These are phyloP conservation scores for Colletotrichum lentis DNA, from an alignment of 2,329 filamentous ascomycete genomes.

Conservation along the genomic window DNA sequence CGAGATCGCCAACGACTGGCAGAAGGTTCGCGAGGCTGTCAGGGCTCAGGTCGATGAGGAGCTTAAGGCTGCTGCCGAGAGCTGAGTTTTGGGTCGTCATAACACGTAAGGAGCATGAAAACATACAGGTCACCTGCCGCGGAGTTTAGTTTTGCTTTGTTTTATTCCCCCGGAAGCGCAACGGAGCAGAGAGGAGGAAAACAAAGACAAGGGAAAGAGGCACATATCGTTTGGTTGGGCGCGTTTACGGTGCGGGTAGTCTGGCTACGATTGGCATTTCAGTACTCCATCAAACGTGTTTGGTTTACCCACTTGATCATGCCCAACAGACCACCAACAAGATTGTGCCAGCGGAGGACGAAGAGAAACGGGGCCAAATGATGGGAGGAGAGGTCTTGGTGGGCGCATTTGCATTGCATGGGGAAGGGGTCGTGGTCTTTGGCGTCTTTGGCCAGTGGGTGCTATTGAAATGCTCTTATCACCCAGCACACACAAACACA, in stretches of 20 bases:
- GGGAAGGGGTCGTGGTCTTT: background rate
- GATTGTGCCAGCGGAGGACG: background rate
- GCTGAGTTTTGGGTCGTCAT: conserved; percentile 8
- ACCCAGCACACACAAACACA: background rate
- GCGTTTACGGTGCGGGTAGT: background rate
- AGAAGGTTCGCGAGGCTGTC: conserved; percentile 78
- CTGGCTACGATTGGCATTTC: conserved; percentile 5
- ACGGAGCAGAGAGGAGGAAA: background rate
- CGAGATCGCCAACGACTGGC: conserved; percentile 74
- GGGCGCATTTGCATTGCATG: conserved; percentile 20
- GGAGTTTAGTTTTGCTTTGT: background rate
- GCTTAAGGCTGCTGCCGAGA: conserved; percentile 47
- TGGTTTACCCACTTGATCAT: conserved; percentile 7
- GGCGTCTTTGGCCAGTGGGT: conserved; percentile 1
- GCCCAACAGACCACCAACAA: conserved; percentile 1
- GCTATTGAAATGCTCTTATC: background rate
- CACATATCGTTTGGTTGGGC: conserved; percentile 1
- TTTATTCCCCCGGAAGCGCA: background rate
- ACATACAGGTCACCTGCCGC: background rate
- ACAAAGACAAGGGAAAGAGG: conserved; percentile 5
- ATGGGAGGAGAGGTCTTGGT: background rate
- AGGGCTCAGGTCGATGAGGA: conserved; percentile 76
- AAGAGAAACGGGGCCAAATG: background rate
- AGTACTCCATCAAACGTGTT: conserved; percentile 7
- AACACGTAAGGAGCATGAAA: conserved; percentile 9